Percentiles rank a stretch among this genome's conserved stretches.
These are phyloP conservation scores for Fomitopsis serialis DNA, from an alignment of 768 basidiomycete genomes.

Conservation along the genomic window DNA sequence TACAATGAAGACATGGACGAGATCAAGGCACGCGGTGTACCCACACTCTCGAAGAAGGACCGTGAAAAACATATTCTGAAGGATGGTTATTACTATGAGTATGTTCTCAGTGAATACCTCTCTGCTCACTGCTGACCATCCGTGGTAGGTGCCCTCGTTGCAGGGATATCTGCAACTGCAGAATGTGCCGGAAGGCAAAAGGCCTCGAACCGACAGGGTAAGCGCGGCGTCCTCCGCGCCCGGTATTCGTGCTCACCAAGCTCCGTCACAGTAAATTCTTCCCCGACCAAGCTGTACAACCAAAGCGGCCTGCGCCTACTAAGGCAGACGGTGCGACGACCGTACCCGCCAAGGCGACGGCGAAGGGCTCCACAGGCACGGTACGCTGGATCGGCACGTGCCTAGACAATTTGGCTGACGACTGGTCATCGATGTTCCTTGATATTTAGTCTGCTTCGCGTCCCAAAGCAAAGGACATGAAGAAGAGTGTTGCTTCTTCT, in stretches of 20 bases:
- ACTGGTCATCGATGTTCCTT: not conserved
- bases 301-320: no score
- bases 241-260: no score
- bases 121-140: not conserved
- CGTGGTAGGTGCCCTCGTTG: slow-evolving; percentile 62
- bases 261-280: no score
- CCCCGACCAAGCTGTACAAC: no score
- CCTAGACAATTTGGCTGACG: not conserved
- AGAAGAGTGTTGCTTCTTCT: slow-evolving; percentile 8
- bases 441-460: not conserved
- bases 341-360: not conserved
- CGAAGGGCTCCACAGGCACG: not conserved
- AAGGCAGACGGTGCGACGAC: not conserved
- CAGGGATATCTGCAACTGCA: slow-evolving; percentile 61
- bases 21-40: slow-evolving; percentile 25
- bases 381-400: not conserved
- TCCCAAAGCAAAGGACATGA: slow-evolving; percentile 9
- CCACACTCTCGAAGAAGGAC: slow-evolving; percentile 10
- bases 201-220: slow-evolving; percentile 60
- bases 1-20: slow-evolving; percentile 50
- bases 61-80: slow-evolving; percentile 23
- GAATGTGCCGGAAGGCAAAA: slow-evolving; percentile 55
- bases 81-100: slow-evolving; percentile 50
- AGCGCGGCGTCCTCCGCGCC: slow-evolving; percentile 13
- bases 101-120: slow-evolving; percentile 5